Conservation (phyloP, 371 early-diverging fungal species). For the Choanephora cucurbitarum region DNA sequence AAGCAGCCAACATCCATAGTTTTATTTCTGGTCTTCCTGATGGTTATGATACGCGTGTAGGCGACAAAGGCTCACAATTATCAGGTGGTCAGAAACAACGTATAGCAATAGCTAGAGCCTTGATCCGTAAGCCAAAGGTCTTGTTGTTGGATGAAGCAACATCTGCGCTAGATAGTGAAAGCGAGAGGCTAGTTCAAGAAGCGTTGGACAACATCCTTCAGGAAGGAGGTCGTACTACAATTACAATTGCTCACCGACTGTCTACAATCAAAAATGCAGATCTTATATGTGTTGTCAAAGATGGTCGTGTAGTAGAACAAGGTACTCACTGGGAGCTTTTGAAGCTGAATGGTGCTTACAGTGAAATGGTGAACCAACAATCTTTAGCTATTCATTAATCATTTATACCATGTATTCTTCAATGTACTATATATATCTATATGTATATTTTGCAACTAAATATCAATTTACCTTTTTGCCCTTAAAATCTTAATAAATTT, state of each 20-base stretch:
- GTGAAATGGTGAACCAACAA: conserved; percentile 41
- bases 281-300: conserved; percentile 69
- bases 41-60: conserved; percentile 79
- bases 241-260: conserved; percentile 74
- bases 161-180: conserved; percentile 85
- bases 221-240: conserved; percentile 62
- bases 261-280: conserved; percentile 81
- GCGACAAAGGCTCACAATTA: conserved; percentile 73
- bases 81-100: conserved; percentile 79
- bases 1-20: conserved; percentile 75
- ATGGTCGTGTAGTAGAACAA: conserved; percentile 77
- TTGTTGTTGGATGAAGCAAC: conserved; percentile 97
- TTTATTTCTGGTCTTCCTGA: conserved; percentile 68
- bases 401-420: too few species aligned
- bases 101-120: conserved; percentile 69
- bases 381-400: conserved; percentile 39
- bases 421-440: too few species aligned
- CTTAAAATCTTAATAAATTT: too few species aligned
- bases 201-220: conserved; percentile 78
- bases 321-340: conserved; percentile 82
- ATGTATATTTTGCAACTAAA: too few species aligned
- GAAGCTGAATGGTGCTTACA: conserved; percentile 33
- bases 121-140: conserved; percentile 83
- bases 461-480: too few species aligned
- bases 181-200: conserved; percentile 86